These are phyloP conservation scores for Agapanthus africanus DNA, from an alignment of 106 monocot genomes.

Conservation along the genomic window DNA sequence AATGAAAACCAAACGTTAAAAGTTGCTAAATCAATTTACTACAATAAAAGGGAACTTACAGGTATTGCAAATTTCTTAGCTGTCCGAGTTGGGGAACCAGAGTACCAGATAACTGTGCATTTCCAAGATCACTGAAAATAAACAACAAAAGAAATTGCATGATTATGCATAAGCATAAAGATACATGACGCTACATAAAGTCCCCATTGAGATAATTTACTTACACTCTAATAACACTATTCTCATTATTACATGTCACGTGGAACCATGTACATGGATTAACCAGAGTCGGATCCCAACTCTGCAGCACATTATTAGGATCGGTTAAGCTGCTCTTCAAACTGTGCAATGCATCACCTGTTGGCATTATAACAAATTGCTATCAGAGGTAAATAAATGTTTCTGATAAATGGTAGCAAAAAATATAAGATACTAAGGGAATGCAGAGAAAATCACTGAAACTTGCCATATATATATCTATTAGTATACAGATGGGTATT, in stretches of 20 bases:
- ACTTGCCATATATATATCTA: no score
- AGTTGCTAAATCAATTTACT: neutral
- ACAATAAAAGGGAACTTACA: conserved; percentile 29
- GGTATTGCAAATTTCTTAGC: conserved; percentile 53
- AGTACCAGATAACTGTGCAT: conserved; percentile 56
- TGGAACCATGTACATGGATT: conserved; percentile 94
- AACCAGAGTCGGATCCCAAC: conserved; percentile 74
- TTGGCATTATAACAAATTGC: no score
- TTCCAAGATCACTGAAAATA: conserved; percentile 64
- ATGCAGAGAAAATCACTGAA: no score
- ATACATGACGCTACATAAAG: neutral
- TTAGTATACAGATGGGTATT: no score
- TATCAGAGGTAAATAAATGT: no score
- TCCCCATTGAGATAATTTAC: neutral
- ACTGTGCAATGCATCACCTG: conserved; percentile 70
- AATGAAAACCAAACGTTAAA: neutral
- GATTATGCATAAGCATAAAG: neutral
- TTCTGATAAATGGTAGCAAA: no score
- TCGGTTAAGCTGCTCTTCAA: conserved; percentile 41
- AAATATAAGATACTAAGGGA: no score
- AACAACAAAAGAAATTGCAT: neutral
- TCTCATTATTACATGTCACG: conserved; percentile 62
- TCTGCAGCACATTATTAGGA: conserved; percentile 63
- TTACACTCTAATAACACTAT: conserved; percentile 80
- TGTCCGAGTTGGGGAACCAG: conserved; percentile 56